A percentile compares a stretch with the other conserved stretches of the same genome.
Evolutionary conservation across 768 basidiomycete genomes (phyloP).

Genomic region (Mycena maculata): DNA sequence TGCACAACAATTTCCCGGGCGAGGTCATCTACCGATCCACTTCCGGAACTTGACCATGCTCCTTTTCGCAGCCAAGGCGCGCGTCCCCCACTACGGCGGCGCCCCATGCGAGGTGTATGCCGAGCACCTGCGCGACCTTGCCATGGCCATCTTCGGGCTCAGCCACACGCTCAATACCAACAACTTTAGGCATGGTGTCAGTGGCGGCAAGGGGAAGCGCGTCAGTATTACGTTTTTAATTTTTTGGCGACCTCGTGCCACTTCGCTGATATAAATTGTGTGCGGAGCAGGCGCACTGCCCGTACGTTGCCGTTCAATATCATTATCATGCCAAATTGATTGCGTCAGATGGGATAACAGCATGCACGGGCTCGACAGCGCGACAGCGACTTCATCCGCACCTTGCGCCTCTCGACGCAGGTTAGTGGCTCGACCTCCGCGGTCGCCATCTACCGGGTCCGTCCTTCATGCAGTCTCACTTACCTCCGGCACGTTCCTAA

Average conservation of each 20-base stretch:
- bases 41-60: constrained; percentile 64
- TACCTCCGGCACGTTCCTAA: not conserved
- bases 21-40: constrained; percentile 60
- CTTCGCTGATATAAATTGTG: no score
- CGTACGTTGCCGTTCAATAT: no score
- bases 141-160: constrained; percentile 71
- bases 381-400: constrained; percentile 59
- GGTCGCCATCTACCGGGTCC: constrained; percentile 56
- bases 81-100: constrained; percentile 50
- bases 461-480: not conserved
- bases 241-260: no score
- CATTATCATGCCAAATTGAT: no score
- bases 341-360: constrained; percentile 69
- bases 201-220: constrained; percentile 69
- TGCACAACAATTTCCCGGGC: constrained; percentile 59
- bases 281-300: no score
- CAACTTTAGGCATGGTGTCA: constrained; percentile 66
- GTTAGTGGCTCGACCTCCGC: constrained; percentile 52
- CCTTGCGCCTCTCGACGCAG: constrained; percentile 55
- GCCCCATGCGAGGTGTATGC: constrained; percentile 49
- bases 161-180: constrained; percentile 69
- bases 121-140: constrained; percentile 51
- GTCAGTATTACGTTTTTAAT: constrained; percentile 66
- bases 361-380: constrained; percentile 40
- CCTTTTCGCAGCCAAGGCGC: constrained; percentile 63